Evolutionary conservation across 169 alveolate species (phyloP).

Genomic region (Babesia divergens): DNA sequence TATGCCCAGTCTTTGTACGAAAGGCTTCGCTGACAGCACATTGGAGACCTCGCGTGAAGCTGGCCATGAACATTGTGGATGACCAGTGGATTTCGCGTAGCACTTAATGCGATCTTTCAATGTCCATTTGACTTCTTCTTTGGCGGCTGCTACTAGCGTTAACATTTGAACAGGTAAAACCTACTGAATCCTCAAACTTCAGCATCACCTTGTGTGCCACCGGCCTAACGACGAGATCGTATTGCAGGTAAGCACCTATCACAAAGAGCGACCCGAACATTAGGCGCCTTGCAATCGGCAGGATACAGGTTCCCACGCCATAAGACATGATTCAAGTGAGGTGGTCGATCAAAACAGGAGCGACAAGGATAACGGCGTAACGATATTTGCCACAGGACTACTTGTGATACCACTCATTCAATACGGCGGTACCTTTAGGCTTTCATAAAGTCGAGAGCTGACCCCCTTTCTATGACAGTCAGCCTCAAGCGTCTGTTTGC

Average conservation of each 20-base stretch:
- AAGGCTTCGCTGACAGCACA: neutral
- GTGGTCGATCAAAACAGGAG: too few species aligned
- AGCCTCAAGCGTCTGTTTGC: too few species aligned
- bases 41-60: neutral
- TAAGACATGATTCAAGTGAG: constrained; percentile 57
- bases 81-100: neutral
- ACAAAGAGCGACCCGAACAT: constrained; percentile 16
- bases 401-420: too few species aligned
- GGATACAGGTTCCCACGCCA: constrained; percentile 63
- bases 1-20: too few species aligned
- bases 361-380: too few species aligned
- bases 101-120: neutral
- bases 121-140: neutral
- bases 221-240: constrained; percentile 55
- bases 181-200: constrained; percentile 30
- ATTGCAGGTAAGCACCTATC: constrained; percentile 29
- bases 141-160: neutral
- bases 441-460: too few species aligned
- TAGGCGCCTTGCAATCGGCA: constrained; percentile 62
- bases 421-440: too few species aligned
- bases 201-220: constrained; percentile 9
- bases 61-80: neutral
- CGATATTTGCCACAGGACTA: too few species aligned
- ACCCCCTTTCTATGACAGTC: too few species aligned
- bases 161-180: neutral